Evolutionary conservation across 1,284 basidiomycete genomes (phyloP).

Genomic region (Ceratobasidium theobromae): DNA sequence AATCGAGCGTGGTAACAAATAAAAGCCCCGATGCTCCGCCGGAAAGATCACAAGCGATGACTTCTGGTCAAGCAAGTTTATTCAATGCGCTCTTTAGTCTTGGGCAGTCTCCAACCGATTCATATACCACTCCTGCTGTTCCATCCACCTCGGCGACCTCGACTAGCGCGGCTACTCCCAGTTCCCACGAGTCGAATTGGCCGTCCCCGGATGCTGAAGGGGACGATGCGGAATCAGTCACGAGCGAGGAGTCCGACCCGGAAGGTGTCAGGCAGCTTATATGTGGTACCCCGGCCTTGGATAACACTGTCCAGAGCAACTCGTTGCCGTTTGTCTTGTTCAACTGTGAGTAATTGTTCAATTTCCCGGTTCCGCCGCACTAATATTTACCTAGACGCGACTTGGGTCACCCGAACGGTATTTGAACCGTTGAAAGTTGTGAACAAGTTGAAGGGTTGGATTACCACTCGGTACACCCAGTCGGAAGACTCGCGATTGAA

Average conservation of each 20-base stretch:
- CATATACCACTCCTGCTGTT: background rate
- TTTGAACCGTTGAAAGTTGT: constrained; percentile 17
- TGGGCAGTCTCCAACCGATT: background rate
- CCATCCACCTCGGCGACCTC: background rate
- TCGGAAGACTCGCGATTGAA: constrained; percentile 9
- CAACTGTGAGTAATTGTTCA: constrained; percentile 13
- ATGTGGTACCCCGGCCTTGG: constrained; percentile 4
- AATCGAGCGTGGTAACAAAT: background rate
- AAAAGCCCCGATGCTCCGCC: background rate
- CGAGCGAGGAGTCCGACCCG: constrained; percentile 27
- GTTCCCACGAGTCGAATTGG: constrained; percentile 27
- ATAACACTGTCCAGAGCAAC: constrained; percentile 15
- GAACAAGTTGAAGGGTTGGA: constrained; percentile 1
- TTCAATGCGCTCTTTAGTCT: constrained; percentile 16
- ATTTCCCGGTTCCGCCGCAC: background rate
- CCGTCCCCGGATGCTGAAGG: constrained; percentile 18
- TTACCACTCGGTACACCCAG: constrained; percentile 4
- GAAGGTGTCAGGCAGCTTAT: constrained; percentile 14
- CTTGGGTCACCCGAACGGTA: background rate
- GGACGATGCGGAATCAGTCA: constrained; percentile 12
- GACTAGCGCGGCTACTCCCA: background rate
- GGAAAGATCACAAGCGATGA: background rate
- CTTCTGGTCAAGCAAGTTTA: constrained; percentile 16
- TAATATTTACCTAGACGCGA: background rate
- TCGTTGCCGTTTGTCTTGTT: constrained; percentile 14